Evolutionary conservation across 148 eudicot species (phyloP).

Genomic region (Fallopia convolvulus): DNA sequence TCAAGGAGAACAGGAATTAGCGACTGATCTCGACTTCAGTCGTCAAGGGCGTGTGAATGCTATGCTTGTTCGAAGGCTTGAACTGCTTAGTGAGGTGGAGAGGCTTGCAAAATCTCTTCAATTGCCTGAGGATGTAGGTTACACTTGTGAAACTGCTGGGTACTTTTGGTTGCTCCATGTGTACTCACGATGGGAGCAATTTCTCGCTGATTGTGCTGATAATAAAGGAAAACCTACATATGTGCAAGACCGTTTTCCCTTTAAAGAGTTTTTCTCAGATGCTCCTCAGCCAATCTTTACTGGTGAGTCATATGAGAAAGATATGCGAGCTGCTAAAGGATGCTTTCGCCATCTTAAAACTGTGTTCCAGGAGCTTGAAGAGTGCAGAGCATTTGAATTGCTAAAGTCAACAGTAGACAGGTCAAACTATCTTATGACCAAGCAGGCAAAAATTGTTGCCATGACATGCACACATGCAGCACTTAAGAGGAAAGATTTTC

Average conservation of each 20-base stretch:
- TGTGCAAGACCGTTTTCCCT: slow-evolving; percentile 81
- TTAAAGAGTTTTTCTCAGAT: slow-evolving; percentile 75
- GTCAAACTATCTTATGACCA: slow-evolving; percentile 91
- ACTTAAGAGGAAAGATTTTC: slow-evolving; percentile 93
- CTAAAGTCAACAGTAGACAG: slow-evolving; percentile 93
- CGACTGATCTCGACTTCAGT: slow-evolving; percentile 96
- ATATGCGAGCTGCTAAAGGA: slow-evolving; percentile 91
- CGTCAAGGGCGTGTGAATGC: slow-evolving; percentile 99
- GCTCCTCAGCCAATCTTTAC: slow-evolving; percentile 81
- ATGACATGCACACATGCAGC: slow-evolving; percentile 99
- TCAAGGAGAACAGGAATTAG: slow-evolving; percentile 98
- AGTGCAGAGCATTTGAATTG: slow-evolving; percentile 95
- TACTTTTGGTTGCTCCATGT: slow-evolving; percentile 97
- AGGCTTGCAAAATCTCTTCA: slow-evolving; percentile 95
- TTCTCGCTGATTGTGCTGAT: slow-evolving; percentile 74
- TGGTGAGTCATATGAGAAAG: slow-evolving; percentile 71
- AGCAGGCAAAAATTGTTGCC: slow-evolving; percentile 97
- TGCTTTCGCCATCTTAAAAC: slow-evolving; percentile 90
- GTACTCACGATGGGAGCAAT: slow-evolving; percentile 96
- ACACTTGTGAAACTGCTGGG: slow-evolving; percentile 97
- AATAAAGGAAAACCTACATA: slow-evolving; percentile 62
- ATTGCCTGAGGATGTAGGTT: slow-evolving; percentile 96
- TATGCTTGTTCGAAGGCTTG: slow-evolving; percentile 92
- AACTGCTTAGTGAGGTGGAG: slow-evolving; percentile 93
- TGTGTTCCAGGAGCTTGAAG: slow-evolving; percentile 95